These are phyloP conservation scores for Aspergillus sp. DNA, from an alignment of 2,329 filamentous ascomycete species.

Conservation along the genomic window DNA sequence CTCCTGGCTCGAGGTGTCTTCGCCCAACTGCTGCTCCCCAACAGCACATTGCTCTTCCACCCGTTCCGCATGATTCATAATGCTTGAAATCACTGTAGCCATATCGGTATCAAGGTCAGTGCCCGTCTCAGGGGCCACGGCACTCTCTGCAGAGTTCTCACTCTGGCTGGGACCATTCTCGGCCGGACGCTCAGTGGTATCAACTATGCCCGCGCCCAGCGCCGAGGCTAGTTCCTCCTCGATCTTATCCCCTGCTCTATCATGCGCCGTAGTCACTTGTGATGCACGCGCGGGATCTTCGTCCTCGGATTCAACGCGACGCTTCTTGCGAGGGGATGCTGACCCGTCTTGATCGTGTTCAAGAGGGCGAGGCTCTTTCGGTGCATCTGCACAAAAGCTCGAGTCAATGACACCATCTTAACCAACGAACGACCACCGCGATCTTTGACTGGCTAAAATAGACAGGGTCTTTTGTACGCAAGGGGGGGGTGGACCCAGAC, in stretches of 20 bases:
- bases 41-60: slow-evolving; percentile 33
- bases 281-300: slow-evolving; percentile 16
- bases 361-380: slow-evolving; percentile 24
- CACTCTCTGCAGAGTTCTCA: slow-evolving; percentile 11
- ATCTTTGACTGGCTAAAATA: background rate
- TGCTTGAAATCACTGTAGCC: slow-evolving; percentile 33
- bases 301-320: slow-evolving; percentile 27
- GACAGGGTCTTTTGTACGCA: background rate
- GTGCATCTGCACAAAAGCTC: slow-evolving; percentile 10
- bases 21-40: slow-evolving; percentile 24
- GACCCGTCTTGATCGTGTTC: slow-evolving; percentile 23
- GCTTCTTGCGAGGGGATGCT: slow-evolving; percentile 32
- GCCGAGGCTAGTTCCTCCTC: slow-evolving; percentile 31
- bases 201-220: slow-evolving; percentile 22
- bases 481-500: background rate
- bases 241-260: slow-evolving; percentile 24
- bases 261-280: slow-evolving; percentile 12
- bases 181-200: slow-evolving; percentile 17
- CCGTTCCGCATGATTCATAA: slow-evolving; percentile 37
- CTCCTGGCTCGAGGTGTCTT: slow-evolving; percentile 20
- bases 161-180: slow-evolving; percentile 14
- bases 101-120: slow-evolving; percentile 27
- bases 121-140: slow-evolving; percentile 13
- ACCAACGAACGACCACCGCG: background rate
- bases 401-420: slow-evolving; percentile 2